These are phyloP conservation scores for Dictyostelium capitatum DNA, from an alignment of 78 protist genomes.

Conservation along the genomic window DNA sequence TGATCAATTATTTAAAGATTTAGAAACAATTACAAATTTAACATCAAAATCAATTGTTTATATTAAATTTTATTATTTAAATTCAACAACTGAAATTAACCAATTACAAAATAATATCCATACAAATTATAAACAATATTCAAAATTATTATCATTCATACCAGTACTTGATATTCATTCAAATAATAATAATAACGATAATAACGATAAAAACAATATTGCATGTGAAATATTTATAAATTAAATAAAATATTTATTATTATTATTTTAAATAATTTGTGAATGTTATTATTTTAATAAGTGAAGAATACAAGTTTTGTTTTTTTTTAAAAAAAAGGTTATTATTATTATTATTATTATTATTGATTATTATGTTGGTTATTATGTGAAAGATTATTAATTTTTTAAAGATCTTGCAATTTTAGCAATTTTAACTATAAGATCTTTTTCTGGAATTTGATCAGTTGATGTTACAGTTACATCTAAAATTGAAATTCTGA, in stretches of 20 bases:
- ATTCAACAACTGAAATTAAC: not conserved
- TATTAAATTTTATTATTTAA: conserved; percentile 18
- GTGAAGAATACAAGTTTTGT: too few species aligned
- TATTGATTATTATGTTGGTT: too few species aligned
- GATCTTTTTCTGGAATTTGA: conserved; percentile 35
- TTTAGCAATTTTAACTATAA: conserved; percentile 34
- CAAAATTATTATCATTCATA: not conserved
- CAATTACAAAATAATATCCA: not conserved
- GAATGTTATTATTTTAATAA: too few species aligned
- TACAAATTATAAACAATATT: not conserved
- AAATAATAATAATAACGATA: not conserved
- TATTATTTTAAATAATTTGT: too few species aligned
- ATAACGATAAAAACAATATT: not conserved
- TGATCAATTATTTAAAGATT: not conserved
- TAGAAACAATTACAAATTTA: not conserved
- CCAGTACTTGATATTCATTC: not conserved
- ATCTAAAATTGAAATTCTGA: not conserved
- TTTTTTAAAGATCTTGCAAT: conserved; percentile 26
- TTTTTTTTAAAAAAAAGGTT: too few species aligned
- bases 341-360: too few species aligned
- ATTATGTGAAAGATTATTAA: not conserved
- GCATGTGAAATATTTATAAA: conserved; percentile 3
- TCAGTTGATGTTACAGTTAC: not conserved
- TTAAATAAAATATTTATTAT: not conserved
- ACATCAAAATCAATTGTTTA: not conserved